phyloP scores from a whole-genome alignment of 2,329 filamentous ascomycete genomes.

The Lasiodiplodia hormozganensis region DNA sequence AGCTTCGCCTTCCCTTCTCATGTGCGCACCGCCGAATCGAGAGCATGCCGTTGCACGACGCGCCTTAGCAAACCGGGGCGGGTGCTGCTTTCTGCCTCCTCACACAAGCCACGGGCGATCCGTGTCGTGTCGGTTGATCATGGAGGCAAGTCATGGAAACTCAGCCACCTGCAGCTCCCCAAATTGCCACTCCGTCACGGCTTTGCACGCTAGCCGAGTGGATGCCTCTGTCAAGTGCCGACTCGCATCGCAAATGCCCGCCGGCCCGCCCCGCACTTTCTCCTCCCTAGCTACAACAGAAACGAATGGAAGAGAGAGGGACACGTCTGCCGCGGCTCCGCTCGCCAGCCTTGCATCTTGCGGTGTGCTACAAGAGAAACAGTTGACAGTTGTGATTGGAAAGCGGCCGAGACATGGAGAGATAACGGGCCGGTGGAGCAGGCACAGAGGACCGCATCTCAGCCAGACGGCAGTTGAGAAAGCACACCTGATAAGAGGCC shows the following conservation, averaged over 20 bases:
- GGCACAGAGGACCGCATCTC: neutral
- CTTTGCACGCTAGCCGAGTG: conserved; percentile 1
- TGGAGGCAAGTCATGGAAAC: conserved; percentile 18
- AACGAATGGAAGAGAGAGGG: neutral
- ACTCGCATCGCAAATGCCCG: neutral
- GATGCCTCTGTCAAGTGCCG: conserved; percentile 2
- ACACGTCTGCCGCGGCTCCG: neutral
- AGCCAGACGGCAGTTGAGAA: neutral
- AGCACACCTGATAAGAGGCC: conserved; percentile 10
- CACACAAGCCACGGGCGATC: neutral
- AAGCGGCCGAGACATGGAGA: neutral
- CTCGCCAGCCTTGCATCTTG: neutral
- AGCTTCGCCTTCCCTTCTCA: neutral
- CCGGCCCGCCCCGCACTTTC: conserved; percentile 18
- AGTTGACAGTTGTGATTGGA: neutral
- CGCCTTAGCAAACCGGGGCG: neutral
- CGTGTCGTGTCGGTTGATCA: conserved; percentile 24
- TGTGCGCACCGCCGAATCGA: conserved; percentile 5
- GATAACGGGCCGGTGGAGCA: conserved; percentile 20
- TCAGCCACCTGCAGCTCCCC: neutral
- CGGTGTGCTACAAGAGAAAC: conserved; percentile 15
- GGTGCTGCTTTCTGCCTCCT: neutral
- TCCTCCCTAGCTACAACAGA: conserved; percentile 1
- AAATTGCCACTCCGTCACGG: conserved; percentile 1
- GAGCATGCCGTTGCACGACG: neutral